Evolutionary conservation across 2,329 filamentous ascomycete species (phyloP), one percentile per base, ranked within the genome.

Genomic region (Ophiocordyceps camponoti-leonardi): DNA sequence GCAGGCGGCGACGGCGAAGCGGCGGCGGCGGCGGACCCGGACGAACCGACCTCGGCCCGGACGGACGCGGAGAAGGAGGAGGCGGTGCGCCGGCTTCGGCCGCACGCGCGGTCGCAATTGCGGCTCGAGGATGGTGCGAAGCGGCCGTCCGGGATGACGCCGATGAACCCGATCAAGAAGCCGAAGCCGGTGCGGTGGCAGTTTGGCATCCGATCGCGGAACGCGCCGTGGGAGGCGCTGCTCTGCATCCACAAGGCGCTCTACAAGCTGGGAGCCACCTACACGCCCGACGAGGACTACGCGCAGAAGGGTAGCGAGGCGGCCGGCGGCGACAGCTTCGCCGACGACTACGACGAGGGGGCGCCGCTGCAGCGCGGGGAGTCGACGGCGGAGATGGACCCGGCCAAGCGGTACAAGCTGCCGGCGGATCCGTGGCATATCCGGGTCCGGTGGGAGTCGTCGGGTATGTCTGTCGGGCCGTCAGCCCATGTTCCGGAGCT

Each of bases 381-480:
- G 26, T 28, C 26, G 26, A 8, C 26, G 26, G 60, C 61, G 20
- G 62, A 58, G n/a, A 59, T 70, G 42, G 73, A 80, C 50, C 69
- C 73, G 3, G 62, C 65, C 43, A 67, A 72, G 53, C 76, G 82
- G 49, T 94, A 94, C 61, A 80, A 78, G 52, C 74, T 96, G n/a
- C 87, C 88, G 0, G 86, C 86, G 47, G 90, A 96, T 56, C 86
- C 88, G 12, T 96, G 88, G 88, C 85, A 93, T 50, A 93, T 96
- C 58, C 81, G 84, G 50, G 86, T 92, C 23, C 83, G 90, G 43
- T 92, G 94, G 73, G 73, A 81, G 50, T 93, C 92, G 53, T 76
- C 86, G 52, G 83, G 86, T 70, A 78, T 77, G 74, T 77, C 68
- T 37, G 33, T 37, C 14, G 33, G 33, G 33, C n/a, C 16, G 16